A percentile compares a stretch with the other conserved stretches of the same genome.
Evolutionary conservation across 1,284 basidiomycete species (phyloP).

Genomic region (Moesziomyces globuligerus): DNA sequence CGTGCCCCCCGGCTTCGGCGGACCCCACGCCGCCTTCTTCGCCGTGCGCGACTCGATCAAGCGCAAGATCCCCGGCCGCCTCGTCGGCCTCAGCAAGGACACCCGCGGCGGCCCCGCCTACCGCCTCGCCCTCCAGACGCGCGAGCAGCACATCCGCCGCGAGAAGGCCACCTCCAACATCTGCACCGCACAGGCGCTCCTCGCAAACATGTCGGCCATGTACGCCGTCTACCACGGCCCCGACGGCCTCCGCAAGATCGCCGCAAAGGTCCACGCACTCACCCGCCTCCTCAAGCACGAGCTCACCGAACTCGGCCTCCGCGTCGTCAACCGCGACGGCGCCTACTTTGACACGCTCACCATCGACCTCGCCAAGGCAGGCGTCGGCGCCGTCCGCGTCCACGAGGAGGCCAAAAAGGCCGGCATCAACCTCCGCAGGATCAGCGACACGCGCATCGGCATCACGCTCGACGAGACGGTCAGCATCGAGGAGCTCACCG

Average conservation of each 20-base stretch:
- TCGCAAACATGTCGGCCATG: slow-evolving; percentile 67
- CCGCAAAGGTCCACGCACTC: slow-evolving; percentile 87
- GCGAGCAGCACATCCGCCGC: slow-evolving; percentile 68
- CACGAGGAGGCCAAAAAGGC: slow-evolving; percentile 77
- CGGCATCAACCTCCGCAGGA: slow-evolving; percentile 83
- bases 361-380: slow-evolving; percentile 77
- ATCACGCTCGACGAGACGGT: slow-evolving; percentile 94
- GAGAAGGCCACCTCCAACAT: slow-evolving; percentile 67
- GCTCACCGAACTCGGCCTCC: slow-evolving; percentile 80
- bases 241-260: slow-evolving; percentile 83
- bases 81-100: slow-evolving; percentile 91
- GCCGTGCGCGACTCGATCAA: slow-evolving; percentile 91
- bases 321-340: slow-evolving; percentile 70
- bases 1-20: slow-evolving; percentile 69
- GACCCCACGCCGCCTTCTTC: slow-evolving; percentile 84
- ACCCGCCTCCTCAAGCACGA: slow-evolving; percentile 80
- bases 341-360: slow-evolving; percentile 93
- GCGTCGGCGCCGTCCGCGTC: slow-evolving; percentile 74
- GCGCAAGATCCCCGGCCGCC: slow-evolving; percentile 94
- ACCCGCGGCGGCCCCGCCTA: slow-evolving; percentile 86
- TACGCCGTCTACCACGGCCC: slow-evolving; percentile 92
- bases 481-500: slow-evolving; percentile 73
- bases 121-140: slow-evolving; percentile 83
- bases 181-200: slow-evolving; percentile 65
- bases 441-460: slow-evolving; percentile 82